These are phyloP conservation scores for Esteya vermicola DNA, from an alignment of 2,329 filamentous ascomycete species.

Conservation along the genomic window DNA sequence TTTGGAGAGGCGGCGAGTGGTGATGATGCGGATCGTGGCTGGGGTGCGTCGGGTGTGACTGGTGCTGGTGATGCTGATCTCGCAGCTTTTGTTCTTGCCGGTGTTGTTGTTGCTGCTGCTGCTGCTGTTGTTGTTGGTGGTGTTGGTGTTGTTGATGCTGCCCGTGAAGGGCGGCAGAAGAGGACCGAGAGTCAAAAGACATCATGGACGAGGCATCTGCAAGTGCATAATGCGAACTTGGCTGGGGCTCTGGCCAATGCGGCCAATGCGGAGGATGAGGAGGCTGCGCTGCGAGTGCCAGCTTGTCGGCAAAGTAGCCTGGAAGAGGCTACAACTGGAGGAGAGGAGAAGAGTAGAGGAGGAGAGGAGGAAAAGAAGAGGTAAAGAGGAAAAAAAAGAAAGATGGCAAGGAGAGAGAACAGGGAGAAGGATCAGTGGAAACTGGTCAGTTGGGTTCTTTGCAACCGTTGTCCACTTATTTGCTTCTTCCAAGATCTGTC, in stretches of 20 bases:
- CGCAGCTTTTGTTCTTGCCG: slow-evolving; percentile 1
- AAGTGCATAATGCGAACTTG: slow-evolving; percentile 27
- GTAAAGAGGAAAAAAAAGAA: neutral
- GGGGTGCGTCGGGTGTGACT: neutral
- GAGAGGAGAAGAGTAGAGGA: slow-evolving; percentile 3
- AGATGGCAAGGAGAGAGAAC: neutral
- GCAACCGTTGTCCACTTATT: too few relatives aligned
- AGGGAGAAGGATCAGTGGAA: neutral
- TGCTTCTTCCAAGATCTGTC: too few relatives aligned
- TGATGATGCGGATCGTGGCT: too few relatives aligned
- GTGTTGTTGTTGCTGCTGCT: slow-evolving; percentile 1
- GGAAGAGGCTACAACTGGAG: slow-evolving; percentile 1
- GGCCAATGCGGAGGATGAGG: slow-evolving; percentile 34
- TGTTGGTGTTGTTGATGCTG: slow-evolving; percentile 2
- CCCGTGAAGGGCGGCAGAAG: slow-evolving; percentile 15
- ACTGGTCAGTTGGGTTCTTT: too few relatives aligned
- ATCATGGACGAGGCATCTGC: slow-evolving; percentile 31
- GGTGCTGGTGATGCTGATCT: neutral
- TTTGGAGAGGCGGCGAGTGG: neutral
- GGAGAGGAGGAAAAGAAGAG: neutral
- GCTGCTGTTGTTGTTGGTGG: slow-evolving; percentile 1
- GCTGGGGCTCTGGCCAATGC: slow-evolving; percentile 36
- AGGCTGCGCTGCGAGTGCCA: slow-evolving; percentile 35
- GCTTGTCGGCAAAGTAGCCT: slow-evolving; percentile 16
- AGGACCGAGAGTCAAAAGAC: slow-evolving; percentile 31